Evolutionary conservation across 2,329 filamentous ascomycete species (phyloP).

Genomic region (Parafenestella ontariensis): DNA sequence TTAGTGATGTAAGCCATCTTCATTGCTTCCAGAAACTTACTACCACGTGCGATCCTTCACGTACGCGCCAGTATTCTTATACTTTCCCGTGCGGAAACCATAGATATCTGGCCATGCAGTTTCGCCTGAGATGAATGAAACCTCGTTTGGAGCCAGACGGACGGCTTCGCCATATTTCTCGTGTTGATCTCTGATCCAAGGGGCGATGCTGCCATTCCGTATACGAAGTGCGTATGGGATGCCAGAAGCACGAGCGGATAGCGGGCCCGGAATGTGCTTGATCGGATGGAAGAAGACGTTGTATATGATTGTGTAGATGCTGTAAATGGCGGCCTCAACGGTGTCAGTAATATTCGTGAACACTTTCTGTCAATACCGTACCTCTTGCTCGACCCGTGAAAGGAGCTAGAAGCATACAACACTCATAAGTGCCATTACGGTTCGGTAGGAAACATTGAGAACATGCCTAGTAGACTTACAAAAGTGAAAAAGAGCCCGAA

Average conservation of each 20-base stretch:
- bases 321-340: constrained; percentile 19
- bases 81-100: constrained; percentile 48
- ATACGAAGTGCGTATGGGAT: constrained; percentile 41
- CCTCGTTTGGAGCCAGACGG: constrained; percentile 50
- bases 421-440: neutral
- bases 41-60: constrained; percentile 50
- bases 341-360: neutral
- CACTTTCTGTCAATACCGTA: too few species aligned
- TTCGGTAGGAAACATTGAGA: neutral
- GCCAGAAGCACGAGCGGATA: constrained; percentile 37
- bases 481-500: constrained; percentile 14
- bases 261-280: constrained; percentile 53
- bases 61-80: constrained; percentile 42
- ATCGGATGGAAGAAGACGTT: constrained; percentile 55
- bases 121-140: constrained; percentile 54
- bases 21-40: constrained; percentile 1
- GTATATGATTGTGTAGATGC: constrained; percentile 37
- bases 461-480: constrained; percentile 11
- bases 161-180: constrained; percentile 53
- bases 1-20: neutral
- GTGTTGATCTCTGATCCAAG: constrained; percentile 43
- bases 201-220: constrained; percentile 33
- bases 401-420: neutral
- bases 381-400: neutral
- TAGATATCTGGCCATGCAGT: constrained; percentile 55